A percentile compares a stretch with the other conserved stretches of the same genome.
Conservation (phyloP, 73 alveolate species). For the Symbiodinium pilosum region DNA sequence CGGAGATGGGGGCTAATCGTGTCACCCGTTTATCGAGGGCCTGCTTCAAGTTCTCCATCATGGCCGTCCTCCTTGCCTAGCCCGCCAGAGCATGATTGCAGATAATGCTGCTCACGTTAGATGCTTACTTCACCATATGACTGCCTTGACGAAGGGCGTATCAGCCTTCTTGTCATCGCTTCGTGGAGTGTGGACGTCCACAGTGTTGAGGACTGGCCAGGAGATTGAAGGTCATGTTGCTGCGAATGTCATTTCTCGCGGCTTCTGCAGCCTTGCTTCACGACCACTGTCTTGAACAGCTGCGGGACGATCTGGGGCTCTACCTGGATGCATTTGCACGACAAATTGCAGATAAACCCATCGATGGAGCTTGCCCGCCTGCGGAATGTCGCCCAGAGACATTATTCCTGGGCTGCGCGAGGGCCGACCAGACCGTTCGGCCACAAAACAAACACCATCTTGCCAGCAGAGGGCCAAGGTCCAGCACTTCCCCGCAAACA, state of each 20-base stretch:
- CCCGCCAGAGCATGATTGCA: no score
- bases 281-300: slow-evolving; percentile 95
- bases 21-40: no score
- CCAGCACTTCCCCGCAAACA: slow-evolving; percentile 95
- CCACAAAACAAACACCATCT: not conserved
- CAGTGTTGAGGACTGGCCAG: slow-evolving; percentile 67
- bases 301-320: slow-evolving; percentile 92
- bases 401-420: slow-evolving; percentile 9
- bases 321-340: slow-evolving; percentile 17
- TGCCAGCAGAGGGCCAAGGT: slow-evolving; percentile 1
- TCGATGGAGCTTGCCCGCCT: slow-evolving; percentile 13
- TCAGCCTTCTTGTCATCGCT: slow-evolving; percentile 21
- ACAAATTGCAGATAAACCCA: not conserved
- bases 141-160: slow-evolving; percentile 27
- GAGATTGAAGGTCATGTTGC: not conserved
- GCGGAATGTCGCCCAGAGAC: slow-evolving; percentile 90
- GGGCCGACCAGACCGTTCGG: not conserved
- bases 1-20: no score
- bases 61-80: slow-evolving; percentile 58
- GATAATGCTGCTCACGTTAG: no score
- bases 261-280: slow-evolving; percentile 48
- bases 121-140: no score
- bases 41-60: slow-evolving; percentile 71
- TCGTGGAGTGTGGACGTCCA: slow-evolving; percentile 95
- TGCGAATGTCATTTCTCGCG: not conserved